A percentile compares a stretch with the other conserved stretches of the same genome.
phyloP scores from a whole-genome alignment of 2,329 filamentous ascomycete genomes.

The Fusarium oxysporum region DNA sequence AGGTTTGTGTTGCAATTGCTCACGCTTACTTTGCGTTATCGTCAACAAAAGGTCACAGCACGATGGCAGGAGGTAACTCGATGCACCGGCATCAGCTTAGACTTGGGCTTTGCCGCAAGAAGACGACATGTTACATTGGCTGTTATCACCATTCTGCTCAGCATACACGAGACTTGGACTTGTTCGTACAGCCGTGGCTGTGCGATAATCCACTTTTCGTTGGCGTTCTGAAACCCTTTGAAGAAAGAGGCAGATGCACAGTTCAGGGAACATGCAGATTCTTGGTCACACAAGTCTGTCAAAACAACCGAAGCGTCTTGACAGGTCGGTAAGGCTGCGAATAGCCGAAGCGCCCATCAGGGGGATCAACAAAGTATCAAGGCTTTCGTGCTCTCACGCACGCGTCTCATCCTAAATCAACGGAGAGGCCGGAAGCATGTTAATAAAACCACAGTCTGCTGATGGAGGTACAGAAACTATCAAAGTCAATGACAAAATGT shows the following conservation, averaged over 20 bases:
- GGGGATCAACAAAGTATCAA: slow-evolving; percentile 13
- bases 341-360: slow-evolving; percentile 23
- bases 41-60: slow-evolving; percentile 3
- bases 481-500: slow-evolving; percentile 21
- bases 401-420: slow-evolving; percentile 1
- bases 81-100: not conserved
- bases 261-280: slow-evolving; percentile 26
- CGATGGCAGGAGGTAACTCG: not conserved
- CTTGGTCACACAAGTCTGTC: slow-evolving; percentile 36
- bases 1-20: not conserved
- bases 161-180: slow-evolving; percentile 10
- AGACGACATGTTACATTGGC: not conserved
- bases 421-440: slow-evolving; percentile 20
- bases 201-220: slow-evolving; percentile 11
- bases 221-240: slow-evolving; percentile 12
- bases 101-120: not conserved
- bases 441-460: slow-evolving; percentile 9
- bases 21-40: not conserved
- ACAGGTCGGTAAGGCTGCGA: slow-evolving; percentile 32
- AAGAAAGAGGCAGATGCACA: slow-evolving; percentile 18
- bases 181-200: slow-evolving; percentile 12
- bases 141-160: slow-evolving; percentile 4
- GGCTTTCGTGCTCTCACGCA: not conserved
- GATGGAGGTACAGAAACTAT: slow-evolving; percentile 25
- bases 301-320: slow-evolving; percentile 31